Evolutionary conservation across 2,329 filamentous ascomycete genomes (phyloP).

Genomic region (Elsinoe australis): DNA sequence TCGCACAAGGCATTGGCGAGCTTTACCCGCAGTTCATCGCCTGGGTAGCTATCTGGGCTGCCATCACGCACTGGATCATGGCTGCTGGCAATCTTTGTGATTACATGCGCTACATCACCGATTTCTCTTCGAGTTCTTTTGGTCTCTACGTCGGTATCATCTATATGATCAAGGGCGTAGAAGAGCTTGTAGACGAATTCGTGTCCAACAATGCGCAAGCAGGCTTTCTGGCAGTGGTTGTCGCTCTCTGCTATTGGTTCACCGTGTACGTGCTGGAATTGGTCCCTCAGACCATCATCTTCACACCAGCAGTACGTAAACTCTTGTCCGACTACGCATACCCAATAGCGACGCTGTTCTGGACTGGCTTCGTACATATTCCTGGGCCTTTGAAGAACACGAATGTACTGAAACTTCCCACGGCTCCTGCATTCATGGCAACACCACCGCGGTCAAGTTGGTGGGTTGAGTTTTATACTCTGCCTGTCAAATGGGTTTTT

Average conservation of each 20-base stretch:
- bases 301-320: conserved; percentile 39
- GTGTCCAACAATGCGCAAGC: conserved; percentile 32
- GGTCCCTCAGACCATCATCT: conserved; percentile 40
- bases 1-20: conserved; percentile 39
- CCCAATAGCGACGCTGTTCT: conserved; percentile 46
- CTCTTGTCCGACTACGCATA: conserved; percentile 48
- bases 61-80: conserved; percentile 51
- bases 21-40: conserved; percentile 50
- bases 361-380: conserved; percentile 49
- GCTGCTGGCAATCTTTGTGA: conserved; percentile 48
- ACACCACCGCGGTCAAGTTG: conserved; percentile 40
- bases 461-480: conserved; percentile 48
- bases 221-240: conserved; percentile 44
- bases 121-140: conserved; percentile 49
- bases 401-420: conserved; percentile 37
- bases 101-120: conserved; percentile 53
- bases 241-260: conserved; percentile 47
- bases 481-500: conserved; percentile 47
- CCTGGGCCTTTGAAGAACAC: conserved; percentile 40
- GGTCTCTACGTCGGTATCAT: conserved; percentile 51
- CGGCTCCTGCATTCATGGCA: conserved; percentile 41
- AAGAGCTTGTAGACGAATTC: conserved; percentile 49
- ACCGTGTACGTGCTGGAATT: conserved; percentile 46
- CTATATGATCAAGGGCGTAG: conserved; percentile 50
- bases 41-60: conserved; percentile 52